These are phyloP conservation scores for Myochromella boudieri DNA, from an alignment of 768 basidiomycete species.

Conservation along the genomic window DNA sequence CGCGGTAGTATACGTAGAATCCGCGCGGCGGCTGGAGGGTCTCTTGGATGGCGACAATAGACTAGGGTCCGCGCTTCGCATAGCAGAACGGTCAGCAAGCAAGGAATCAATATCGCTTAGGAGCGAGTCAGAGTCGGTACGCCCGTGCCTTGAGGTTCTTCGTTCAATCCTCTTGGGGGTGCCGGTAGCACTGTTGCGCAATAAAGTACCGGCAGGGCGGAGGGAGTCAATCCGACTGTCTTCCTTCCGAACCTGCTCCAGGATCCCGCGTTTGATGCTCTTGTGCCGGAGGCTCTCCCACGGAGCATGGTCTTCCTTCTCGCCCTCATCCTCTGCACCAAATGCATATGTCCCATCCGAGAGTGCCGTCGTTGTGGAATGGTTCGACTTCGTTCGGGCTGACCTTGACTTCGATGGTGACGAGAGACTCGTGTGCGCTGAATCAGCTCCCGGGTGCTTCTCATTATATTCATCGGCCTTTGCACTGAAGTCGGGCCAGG, in stretches of 20 bases:
- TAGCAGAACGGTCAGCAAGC: not conserved
- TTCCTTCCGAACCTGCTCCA: slow-evolving; percentile 41
- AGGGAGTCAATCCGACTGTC: slow-evolving; percentile 31
- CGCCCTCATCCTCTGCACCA: slow-evolving; percentile 10
- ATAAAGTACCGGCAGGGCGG: slow-evolving; percentile 21
- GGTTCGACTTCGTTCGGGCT: slow-evolving; percentile 13
- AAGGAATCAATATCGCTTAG: slow-evolving; percentile 14
- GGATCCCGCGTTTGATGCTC: slow-evolving; percentile 51
- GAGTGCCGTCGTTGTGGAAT: slow-evolving; percentile 11
- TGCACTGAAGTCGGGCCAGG: slow-evolving; percentile 16
- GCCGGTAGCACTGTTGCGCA: slow-evolving; percentile 7
- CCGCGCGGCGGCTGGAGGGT: slow-evolving; percentile 9
- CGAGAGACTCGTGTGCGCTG: too few relatives aligned
- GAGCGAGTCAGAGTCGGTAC: slow-evolving; percentile 27
- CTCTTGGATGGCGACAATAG: not conserved
- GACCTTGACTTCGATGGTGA: slow-evolving; percentile 10
- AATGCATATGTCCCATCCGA: slow-evolving; percentile 16
- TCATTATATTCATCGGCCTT: slow-evolving; percentile 1
- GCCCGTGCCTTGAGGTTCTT: slow-evolving; percentile 18
- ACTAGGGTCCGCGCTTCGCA: not conserved
- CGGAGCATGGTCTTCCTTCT: slow-evolving; percentile 25
- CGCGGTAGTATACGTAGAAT: slow-evolving; percentile 11
- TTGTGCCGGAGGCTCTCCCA: slow-evolving; percentile 49
- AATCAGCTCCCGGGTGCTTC: not conserved
- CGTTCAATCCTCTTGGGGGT: slow-evolving; percentile 2